Evolutionary conservation across 352 stramenopile species (phyloP), one percentile per base, ranked within the genome.

Genomic region (Phytophthora sp.): DNA sequence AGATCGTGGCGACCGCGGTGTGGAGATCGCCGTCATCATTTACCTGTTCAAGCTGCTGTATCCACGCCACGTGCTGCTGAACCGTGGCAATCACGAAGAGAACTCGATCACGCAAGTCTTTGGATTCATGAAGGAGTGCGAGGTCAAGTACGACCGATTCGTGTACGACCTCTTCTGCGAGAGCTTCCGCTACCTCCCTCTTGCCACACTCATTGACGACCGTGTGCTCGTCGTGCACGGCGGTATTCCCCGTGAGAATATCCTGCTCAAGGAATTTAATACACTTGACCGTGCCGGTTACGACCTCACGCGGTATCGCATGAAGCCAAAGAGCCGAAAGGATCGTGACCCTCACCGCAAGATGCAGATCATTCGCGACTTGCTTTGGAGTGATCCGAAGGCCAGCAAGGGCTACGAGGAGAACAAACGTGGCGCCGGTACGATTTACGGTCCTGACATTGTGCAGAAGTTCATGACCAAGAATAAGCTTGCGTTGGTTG

Each of bases 41-140:
- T 91, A 94, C 58, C 60, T 90, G 7, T 94, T 94, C 58, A 91
- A 89, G 54, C 63, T 95, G 42, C 65, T 95, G 30, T 92, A 91
- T 54, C 86, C 88, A 26, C 52, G 78, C 7, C 74, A 88, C 50
- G 87, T 96, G 23, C 66, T 88, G 45, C 62, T 95, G 66, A 93
- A 95, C 66, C 81, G 86, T 46, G 89, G 89, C 8, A 97, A 97
- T 71, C 89, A 96, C 69, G 88, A 96, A 70, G 86, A 95, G 57
- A 80, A 77, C 45, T 92, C 80, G 35, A 94, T 95, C 57, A 95
- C 85, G 16, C 80, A 94, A 68, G 82, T 94, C 15, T 94, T 95
- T 70, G 87, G 87, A 3, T 95, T 95, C 57, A 91, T 93, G 85
- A 93, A 90, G 62, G 86, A 95, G 71, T 90, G 79, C 63, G 79